phyloP scores from a whole-genome alignment of 2,329 filamentous ascomycete species.

The Pleochaeta shiraiana region DNA sequence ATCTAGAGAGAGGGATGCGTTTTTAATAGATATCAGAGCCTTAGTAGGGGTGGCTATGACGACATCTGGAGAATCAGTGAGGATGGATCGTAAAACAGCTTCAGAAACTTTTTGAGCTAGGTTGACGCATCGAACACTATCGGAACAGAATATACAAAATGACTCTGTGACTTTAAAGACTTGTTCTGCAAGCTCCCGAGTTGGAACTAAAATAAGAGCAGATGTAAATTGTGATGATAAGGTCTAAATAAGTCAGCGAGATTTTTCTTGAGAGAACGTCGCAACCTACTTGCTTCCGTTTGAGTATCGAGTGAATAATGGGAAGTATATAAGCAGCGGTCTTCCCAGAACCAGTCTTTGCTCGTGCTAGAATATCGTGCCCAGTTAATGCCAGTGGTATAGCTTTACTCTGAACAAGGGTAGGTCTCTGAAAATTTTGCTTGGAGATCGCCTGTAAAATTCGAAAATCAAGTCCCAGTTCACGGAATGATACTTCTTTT shows the following conservation, averaged over 20 bases:
- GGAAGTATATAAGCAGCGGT: conserved; percentile 91
- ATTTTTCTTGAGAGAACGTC: not conserved
- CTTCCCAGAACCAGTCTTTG: conserved; percentile 91
- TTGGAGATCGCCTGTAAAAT: conserved; percentile 69
- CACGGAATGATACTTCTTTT: conserved; percentile 36
- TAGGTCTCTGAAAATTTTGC: conserved; percentile 68
- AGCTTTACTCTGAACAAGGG: conserved; percentile 67
- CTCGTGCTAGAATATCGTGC: conserved; percentile 74
- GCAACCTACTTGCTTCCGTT: conserved; percentile 41
- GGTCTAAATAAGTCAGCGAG: conserved; percentile 20
- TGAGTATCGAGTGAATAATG: conserved; percentile 64
- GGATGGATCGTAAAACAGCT: conserved; percentile 65
- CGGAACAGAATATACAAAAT: conserved; percentile 64
- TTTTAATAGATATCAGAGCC: conserved; percentile 57
- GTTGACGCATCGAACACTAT: conserved; percentile 65
- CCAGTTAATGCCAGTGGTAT: conserved; percentile 78
- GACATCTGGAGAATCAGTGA: conserved; percentile 71
- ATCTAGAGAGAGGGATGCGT: conserved; percentile 45
- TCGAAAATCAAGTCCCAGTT: conserved; percentile 62
- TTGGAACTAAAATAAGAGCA: conserved; percentile 81
- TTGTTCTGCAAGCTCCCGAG: conserved; percentile 83
- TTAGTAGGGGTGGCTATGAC: conserved; percentile 81
- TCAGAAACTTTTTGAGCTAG: conserved; percentile 80
- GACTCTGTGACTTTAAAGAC: conserved; percentile 58
- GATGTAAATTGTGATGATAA: conserved; percentile 34